Base-by-base conservation (phyloP, 495 filamentous ascomycete genomes). In the Penicillium arizonense region DNA sequence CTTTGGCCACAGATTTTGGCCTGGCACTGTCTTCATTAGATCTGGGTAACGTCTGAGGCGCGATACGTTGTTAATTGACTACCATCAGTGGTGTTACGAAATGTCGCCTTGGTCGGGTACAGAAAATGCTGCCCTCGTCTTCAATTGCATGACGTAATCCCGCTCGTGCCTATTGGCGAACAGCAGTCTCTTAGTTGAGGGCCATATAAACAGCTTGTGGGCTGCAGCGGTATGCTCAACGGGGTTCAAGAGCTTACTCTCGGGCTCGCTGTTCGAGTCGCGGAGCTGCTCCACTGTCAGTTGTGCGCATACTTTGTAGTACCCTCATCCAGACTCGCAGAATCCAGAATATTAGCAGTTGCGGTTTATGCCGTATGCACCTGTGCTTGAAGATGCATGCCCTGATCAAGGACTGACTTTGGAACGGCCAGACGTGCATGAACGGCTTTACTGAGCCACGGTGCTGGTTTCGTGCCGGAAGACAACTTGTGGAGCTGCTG, bases 21-120 rank as follows among this genome's bases (percentile, higher is more conserved):
- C n/a, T n/a, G n/a, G n/a, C n/a, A n/a, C n/a, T n/a, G n/a, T n/a
- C n/a, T n/a, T n/a, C n/a, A n/a, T n/a, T n/a, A n/a, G n/a, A n/a
- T n/a, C n/a, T n/a, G n/a, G n/a, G n/a, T n/a, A n/a, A n/a, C n/a
- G n/a, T n/a, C n/a, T n/a, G n/a, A 39, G 41, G 52, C 60, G 14
- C 41, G 46, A 23, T 44, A 40, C 46, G 49, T 40, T 26, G 64
- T 44, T 35, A 65, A 37, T 53, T 55, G 23, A 55, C 57, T 55
- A 56, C 65, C 64, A 48, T 78, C 63, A 21, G 65, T 64, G 2
- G 65, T 70, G 55, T 86, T n/a, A 86, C 23, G 77, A 69, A 18
- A 84, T 87, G 64, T 93, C 89, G 2, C 91, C 91, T 53, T 87
- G 82, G 13, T 89, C 90, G 66, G 85, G 91, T 30, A 95, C 69